These are phyloP conservation scores for Pseudofabraea citricarpa DNA, from an alignment of 2,329 filamentous ascomycete genomes.

Conservation along the genomic window DNA sequence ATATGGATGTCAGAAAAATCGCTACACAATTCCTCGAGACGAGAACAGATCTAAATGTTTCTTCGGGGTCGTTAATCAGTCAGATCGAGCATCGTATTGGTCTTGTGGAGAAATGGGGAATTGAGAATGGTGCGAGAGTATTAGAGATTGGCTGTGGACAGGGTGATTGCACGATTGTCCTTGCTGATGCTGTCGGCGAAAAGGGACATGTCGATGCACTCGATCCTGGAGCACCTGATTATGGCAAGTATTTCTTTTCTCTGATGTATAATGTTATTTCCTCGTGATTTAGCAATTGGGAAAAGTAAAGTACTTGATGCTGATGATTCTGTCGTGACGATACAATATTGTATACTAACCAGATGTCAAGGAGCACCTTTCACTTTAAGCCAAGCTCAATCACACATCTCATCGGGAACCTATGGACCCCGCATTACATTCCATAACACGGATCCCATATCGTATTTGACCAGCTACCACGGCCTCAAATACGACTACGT, in stretches of 20 bases:
- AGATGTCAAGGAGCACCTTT: slow-evolving; percentile 42
- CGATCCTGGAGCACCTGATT: slow-evolving; percentile 46
- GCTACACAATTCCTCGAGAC: not conserved
- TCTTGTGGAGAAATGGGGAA: not conserved
- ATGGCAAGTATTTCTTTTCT: too few species aligned
- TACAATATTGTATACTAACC: too few species aligned
- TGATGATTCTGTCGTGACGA: too few species aligned
- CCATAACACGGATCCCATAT: slow-evolving; percentile 31
- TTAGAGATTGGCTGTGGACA: slow-evolving; percentile 58
- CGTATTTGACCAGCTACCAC: slow-evolving; percentile 28
- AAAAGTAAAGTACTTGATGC: too few species aligned
- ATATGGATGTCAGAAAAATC: not conserved
- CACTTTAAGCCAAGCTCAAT: slow-evolving; percentile 44
- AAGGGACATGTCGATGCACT: slow-evolving; percentile 43
- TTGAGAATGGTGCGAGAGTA: slow-evolving; percentile 23
- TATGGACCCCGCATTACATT: slow-evolving; percentile 40
- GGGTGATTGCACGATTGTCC: slow-evolving; percentile 49
- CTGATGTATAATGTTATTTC: too few species aligned
- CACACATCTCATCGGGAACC: slow-evolving; percentile 33
- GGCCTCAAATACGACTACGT: slow-evolving; percentile 35
- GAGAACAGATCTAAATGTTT: not conserved
- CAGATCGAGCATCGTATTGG: not conserved
- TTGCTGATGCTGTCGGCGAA: slow-evolving; percentile 42
- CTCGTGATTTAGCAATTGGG: too few species aligned
- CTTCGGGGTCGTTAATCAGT: not conserved